Evolutionary conservation across 2,329 filamentous ascomycete species (phyloP), one percentile per base, ranked within the genome.

Genomic region (Epichloe festucae): DNA sequence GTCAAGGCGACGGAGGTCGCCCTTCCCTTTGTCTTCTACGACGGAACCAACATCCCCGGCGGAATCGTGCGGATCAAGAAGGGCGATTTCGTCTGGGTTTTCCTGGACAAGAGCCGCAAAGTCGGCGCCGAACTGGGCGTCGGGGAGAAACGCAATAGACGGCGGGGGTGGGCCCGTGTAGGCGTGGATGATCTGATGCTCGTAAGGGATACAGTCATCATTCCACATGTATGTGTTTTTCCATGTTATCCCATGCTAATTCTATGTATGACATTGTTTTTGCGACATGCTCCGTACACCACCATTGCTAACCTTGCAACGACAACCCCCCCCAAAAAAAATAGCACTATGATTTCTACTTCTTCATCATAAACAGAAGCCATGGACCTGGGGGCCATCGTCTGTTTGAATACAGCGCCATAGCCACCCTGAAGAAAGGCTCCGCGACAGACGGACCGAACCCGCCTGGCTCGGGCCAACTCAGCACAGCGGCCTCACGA

Each of bases 291-390:
- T 34, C 43, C 34, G 11, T 17, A 48, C 35, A 8, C 48, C 35
- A 15, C 48, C 31, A 35, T 27, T 27, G 15, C 19, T 47, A 4
- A 47, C 34, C 5, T 12, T 21, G 41, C 8, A 31, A 31, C 27
- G 27, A 31, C 21, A 27, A 1, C 4, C 21, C 21, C 27, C 21
- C 23, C 23, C 21, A 35, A 21, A 19, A 42, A 42, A 10, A 19
- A 23, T 34, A 97, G 89, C 93, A 98, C 68, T 96, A 94, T 64
- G 91, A 97, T 58, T 89, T 98, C 65, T 93, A 97, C 67, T 93
- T 91, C 70, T 97, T 98, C 70, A 82, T 96, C 64, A 85, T 95
- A 66, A 96, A 97, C 67, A 88, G 85, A 62, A 86, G 81, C 27
- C 67, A 80, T 2, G 87, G 86, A 2, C 84, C 87, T n/a, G 81